Base-by-base conservation (phyloP, 352 stramenopile species). In the Aphanomyces stellatus region DNA sequence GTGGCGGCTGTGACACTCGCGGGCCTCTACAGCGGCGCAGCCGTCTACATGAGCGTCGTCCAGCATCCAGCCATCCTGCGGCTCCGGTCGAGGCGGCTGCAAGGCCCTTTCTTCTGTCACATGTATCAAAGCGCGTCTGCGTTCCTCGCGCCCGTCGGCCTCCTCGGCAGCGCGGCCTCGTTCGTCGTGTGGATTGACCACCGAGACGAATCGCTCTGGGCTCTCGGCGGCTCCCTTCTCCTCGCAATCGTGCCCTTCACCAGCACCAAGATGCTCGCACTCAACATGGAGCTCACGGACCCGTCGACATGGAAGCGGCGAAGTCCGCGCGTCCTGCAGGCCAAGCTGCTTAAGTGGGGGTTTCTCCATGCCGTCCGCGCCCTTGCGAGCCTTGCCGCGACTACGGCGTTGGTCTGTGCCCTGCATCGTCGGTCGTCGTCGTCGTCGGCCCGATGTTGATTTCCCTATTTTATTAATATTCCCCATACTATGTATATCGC, bases 51-150 rank as follows among this genome's bases (percentile, higher is more conserved):
- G 69, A 83, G 73, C 22, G 71, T 88, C 61, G 83, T 81, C 49
- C 83, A 90, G 71, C 83, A 90, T 35, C 83, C 83, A 41, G 80
- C 81, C 51, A 73, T 91, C 46, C 69, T 90, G 55, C 77, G 88
- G 71, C 85, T 78, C 28, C 67, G 77, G 41, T 69, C 74, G 30
- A 51, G 85, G 27, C 69, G 67, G 3, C 87, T 90, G 68, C 83
- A 90, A 48, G 81, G 79, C 6, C 76, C 81, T 1, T 91, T 88
- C 72, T 91, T 91, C 71, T 74, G 80, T 6, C 77, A 79, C 53
- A 89, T 91, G 80, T 89, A 91, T 73, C 88, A 84, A 57, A 81
- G 87, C 67, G 83, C 83, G 0, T 76, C 81, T 22, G 78, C 80
- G 2, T 77, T 90, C 69, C 79, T 90, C 42, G 83, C 73, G 0